Evolutionary conservation across 148 eudicot species (phyloP).

Genomic region (Polygonum aviculare): DNA sequence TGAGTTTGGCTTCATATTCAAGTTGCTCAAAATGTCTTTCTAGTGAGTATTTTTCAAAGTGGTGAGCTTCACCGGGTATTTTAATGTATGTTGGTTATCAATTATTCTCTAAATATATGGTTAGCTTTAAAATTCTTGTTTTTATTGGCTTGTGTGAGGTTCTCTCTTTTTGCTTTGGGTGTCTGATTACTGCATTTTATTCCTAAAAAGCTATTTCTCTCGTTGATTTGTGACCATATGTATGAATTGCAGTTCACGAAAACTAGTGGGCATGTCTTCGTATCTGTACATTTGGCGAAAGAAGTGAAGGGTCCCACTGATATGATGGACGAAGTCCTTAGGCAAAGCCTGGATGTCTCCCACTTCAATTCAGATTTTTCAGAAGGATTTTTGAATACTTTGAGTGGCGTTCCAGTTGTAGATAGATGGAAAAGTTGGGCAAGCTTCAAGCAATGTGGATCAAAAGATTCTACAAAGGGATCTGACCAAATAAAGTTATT

Average conservation of each 20-base stretch:
- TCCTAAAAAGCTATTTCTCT: background rate
- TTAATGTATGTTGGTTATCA: too few relatives aligned
- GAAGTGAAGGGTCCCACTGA: conserved; percentile 33
- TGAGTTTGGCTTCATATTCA: conserved; percentile 17
- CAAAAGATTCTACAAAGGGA: conserved; percentile 6
- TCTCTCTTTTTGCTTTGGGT: background rate
- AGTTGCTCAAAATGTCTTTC: background rate
- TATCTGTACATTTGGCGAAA: conserved; percentile 49
- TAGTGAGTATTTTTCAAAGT: background rate
- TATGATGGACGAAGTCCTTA: conserved; percentile 12
- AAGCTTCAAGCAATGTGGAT: conserved; percentile 32
- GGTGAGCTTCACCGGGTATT: background rate
- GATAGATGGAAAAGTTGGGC: conserved; percentile 41
- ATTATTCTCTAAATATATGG: background rate
- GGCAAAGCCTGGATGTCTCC: conserved; percentile 1
- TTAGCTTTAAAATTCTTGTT: background rate
- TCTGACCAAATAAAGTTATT: conserved; percentile 32
- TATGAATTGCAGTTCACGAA: conserved; percentile 20
- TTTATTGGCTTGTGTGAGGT: background rate
- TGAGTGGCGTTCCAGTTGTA: conserved; percentile 55
- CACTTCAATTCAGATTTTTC: background rate
- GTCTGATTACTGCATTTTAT: too few relatives aligned
- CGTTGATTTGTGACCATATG: background rate
- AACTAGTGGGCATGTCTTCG: conserved; percentile 55
- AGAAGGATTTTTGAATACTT: conserved; percentile 18